A percentile compares a stretch with the other conserved stretches of the same genome.
phyloP scores from a whole-genome alignment of 148 eudicot genomes.

The Persicaria maculosa region DNA sequence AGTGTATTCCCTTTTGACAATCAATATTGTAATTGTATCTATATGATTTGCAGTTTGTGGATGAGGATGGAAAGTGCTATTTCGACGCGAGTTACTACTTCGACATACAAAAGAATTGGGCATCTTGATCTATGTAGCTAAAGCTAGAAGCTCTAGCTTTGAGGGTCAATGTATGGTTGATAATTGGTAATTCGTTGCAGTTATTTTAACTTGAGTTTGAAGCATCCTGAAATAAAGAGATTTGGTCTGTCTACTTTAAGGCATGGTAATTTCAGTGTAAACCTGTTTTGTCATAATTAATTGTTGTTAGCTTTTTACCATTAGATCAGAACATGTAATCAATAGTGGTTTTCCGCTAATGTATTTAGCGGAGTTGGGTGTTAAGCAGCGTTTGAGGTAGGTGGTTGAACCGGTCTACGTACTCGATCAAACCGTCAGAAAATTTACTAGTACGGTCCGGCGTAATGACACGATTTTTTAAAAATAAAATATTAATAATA shows the following conservation, averaged over 20 bases:
- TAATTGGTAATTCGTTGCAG: neutral
- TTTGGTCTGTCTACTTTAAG: neutral
- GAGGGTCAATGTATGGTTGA: neutral
- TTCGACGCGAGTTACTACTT: slow-evolving; percentile 36
- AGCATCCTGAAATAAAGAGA: neutral
- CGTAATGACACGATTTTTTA: too few relatives aligned
- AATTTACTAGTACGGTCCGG: too few relatives aligned
- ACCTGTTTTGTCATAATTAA: neutral
- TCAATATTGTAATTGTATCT: neutral
- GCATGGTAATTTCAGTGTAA: neutral
- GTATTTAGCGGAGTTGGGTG: too few relatives aligned
- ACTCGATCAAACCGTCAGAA: too few relatives aligned
- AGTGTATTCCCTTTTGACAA: slow-evolving; percentile 1
- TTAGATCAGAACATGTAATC: neutral
- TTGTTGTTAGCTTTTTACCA: neutral
- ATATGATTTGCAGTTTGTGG: slow-evolving; percentile 29
- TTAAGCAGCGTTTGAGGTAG: too few relatives aligned
- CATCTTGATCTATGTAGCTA: neutral
- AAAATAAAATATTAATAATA: too few relatives aligned
- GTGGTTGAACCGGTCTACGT: too few relatives aligned
- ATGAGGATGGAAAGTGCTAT: slow-evolving; percentile 38
- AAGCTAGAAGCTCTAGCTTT: neutral
- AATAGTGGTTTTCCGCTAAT: too few relatives aligned
- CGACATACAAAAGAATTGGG: slow-evolving; percentile 42
- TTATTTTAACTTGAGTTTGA: neutral